These are phyloP conservation scores for Priceomyces castillae DNA, from an alignment of 805 yeast genomes.

Conservation along the genomic window DNA sequence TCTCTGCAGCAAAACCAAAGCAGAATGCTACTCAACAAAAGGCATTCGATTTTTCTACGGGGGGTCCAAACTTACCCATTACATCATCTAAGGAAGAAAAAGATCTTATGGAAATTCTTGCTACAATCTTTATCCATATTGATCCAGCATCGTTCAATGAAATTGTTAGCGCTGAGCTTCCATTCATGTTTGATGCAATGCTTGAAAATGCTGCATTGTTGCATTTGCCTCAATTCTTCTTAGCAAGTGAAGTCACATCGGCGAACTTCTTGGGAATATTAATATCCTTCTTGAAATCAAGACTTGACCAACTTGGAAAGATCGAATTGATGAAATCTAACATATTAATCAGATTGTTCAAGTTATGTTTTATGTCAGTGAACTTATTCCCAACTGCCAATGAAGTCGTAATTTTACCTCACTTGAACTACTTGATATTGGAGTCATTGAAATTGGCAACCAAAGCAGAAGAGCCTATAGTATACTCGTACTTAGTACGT, in stretches of 20 bases:
- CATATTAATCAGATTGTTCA: constrained; percentile 81
- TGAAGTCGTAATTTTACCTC: constrained; percentile 85
- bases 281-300: constrained; percentile 69
- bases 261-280: constrained; percentile 86
- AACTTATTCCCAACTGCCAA: constrained; percentile 84
- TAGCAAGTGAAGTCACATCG: constrained; percentile 92
- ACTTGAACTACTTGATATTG: constrained; percentile 77
- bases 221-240: constrained; percentile 89
- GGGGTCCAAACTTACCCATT: constrained; percentile 80
- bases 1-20: constrained; percentile 56
- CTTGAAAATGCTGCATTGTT: constrained; percentile 79
- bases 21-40: constrained; percentile 25
- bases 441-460: constrained; percentile 78
- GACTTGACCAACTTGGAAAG: constrained; percentile 76
- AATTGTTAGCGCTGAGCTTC: constrained; percentile 77
- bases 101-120: constrained; percentile 92
- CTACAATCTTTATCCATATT: constrained; percentile 87
- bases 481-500: constrained; percentile 83
- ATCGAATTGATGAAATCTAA: constrained; percentile 74
- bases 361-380: constrained; percentile 93
- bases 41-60: constrained; percentile 57
- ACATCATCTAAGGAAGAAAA: constrained; percentile 90
- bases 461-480: constrained; percentile 84
- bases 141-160: constrained; percentile 97
- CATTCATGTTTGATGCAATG: constrained; percentile 73